Base-by-base conservation (phyloP, 768 basidiomycete species). In the Tricholoma saponaceum region DNA sequence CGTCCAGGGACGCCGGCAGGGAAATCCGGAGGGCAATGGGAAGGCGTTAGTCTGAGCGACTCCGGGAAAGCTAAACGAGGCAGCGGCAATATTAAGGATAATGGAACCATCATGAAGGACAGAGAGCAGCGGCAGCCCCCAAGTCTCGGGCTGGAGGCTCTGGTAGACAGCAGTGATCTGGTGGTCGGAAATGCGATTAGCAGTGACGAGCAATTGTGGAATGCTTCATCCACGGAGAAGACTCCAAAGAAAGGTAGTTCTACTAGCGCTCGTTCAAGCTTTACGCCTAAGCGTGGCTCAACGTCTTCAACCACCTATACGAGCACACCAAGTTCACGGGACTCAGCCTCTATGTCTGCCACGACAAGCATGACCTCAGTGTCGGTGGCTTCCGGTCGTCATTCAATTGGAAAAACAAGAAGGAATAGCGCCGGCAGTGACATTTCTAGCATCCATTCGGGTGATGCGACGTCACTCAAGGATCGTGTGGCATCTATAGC, bases 351-450 rank as follows among this genome's bases (percentile, higher is more conserved):
- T 1, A 81, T 91, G 72, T 92, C 91, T 43, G 81, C 83, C 10
- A 82, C 84, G 22, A 91, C 93, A 5, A 91, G 86, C 66, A 79
- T 81, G 52, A 92, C 91, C 2, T 93, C 91, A 1, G 76, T 86
- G 41, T 89, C 91, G 18, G 86, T 77, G 13, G 73, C 81, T 22
- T 89, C 90, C 49, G 84, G 86, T 54, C 82, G 90, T 41, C 85
- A 92, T 63, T 90, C 89, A 13, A 79, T 81, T 0, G 76, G 78
- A 62, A 87, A 87, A 67, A 80, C 81, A 54, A 76, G 83, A 60
- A 80, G 93, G 64, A 92, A 92, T 67, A 95, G 94, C 62, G 90
- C 83, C 1, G 84, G 94, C 41, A 95, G 92, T 70, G 94, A 96
- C 67, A 80, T 86, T 16, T 91, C 90, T 3, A 89, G 83, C 60